Evolutionary conservation across 768 basidiomycete genomes (phyloP), one percentile per base, ranked within the genome.

Genomic region (Lactifluus piperatus): DNA sequence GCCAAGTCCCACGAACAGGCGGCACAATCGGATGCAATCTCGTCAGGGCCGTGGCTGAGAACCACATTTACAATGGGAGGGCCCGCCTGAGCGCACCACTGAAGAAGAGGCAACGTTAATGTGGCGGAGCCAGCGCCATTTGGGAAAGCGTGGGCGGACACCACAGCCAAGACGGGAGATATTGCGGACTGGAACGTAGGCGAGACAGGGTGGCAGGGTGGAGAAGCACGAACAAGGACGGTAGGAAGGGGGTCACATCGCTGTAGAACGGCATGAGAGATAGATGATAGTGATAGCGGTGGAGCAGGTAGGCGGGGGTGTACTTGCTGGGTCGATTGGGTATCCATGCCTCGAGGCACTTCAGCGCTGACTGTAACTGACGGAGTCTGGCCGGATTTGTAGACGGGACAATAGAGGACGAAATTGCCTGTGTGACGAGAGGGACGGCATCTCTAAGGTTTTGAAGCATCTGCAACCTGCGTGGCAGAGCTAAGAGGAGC

Each of bases 311-410:
- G 32, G 20, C 16, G 22, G 26, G 27, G 43, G 65, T 80, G 64
- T 64, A 91, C 91, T 81, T 82, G 58, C 81, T 78, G 26, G 81
- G 84, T 10, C 94, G 71, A 36, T 80, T 78, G 2, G 77, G 72
- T 65, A 94, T 81, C 94, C 93, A 97, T 2, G 88, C 83, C 68
- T 90, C 84, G 2, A 94, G 73, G 68, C 91, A 93, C 60, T 81
- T 83, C 54, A 94, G 76, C 0, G 90, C 88, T 0, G 89, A 82
- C 18, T 79, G 78, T 0, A 87, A 75, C 61, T 93, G 64, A 27
- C 81, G 46, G 72, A 73, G 16, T 37, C 71, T 65, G 54, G 71
- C 58, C 37, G 68, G 54, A 11, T 66, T 69, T 39, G 62, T 70
- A n/a, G 72, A 75, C 34, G 68, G 75, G 2, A 71, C 73, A 27